These are phyloP conservation scores for Oryza nivara DNA, from an alignment of 176 grass and related monocot genomes.

Conservation along the genomic window DNA sequence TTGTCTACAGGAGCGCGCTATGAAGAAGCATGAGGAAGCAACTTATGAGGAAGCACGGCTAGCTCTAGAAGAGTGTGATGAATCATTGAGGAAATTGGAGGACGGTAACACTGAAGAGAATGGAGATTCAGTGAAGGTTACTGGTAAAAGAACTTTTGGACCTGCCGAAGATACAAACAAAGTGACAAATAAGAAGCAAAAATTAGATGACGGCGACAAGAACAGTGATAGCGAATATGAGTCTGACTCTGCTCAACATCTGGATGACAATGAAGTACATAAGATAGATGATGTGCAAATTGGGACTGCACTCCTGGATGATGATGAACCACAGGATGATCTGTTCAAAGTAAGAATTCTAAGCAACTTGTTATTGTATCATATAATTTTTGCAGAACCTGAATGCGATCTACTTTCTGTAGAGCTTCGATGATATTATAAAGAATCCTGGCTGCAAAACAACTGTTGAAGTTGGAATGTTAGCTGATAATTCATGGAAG, in stretches of 20 bases:
- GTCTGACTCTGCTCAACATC: conserved; percentile 44
- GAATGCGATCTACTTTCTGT: conserved; percentile 18
- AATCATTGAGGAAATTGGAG: conserved; percentile 76
- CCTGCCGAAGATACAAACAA: conserved; percentile 51
- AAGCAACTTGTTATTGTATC: conserved; percentile 13
- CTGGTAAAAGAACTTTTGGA: conserved; percentile 76
- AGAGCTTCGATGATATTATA: conserved; percentile 69
- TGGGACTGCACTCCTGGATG: conserved; percentile 60
- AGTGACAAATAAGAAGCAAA: conserved; percentile 57
- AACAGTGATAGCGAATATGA: conserved; percentile 73
- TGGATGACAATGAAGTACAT: conserved; percentile 46
- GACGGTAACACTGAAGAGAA: conserved; percentile 54
- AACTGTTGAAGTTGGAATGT: conserved; percentile 88
- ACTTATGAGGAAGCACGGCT: conserved; percentile 70
- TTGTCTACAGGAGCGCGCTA: conserved; percentile 73
- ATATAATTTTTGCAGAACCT: conserved; percentile 26
- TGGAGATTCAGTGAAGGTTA: conserved; percentile 56
- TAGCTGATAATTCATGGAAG: conserved; percentile 79
- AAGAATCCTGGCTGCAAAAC: conserved; percentile 65
- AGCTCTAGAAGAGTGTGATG: conserved; percentile 82
- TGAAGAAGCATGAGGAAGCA: conserved; percentile 79
- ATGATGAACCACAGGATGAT: conserved; percentile 63
- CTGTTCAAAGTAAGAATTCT: conserved; percentile 60
- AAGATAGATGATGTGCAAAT: conserved; percentile 46
- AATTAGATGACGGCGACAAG: conserved; percentile 47